Evolutionary conservation across 1,284 basidiomycete genomes (phyloP), one percentile per base, ranked within the genome.

Genomic region (Psilocybe mexicana): DNA sequence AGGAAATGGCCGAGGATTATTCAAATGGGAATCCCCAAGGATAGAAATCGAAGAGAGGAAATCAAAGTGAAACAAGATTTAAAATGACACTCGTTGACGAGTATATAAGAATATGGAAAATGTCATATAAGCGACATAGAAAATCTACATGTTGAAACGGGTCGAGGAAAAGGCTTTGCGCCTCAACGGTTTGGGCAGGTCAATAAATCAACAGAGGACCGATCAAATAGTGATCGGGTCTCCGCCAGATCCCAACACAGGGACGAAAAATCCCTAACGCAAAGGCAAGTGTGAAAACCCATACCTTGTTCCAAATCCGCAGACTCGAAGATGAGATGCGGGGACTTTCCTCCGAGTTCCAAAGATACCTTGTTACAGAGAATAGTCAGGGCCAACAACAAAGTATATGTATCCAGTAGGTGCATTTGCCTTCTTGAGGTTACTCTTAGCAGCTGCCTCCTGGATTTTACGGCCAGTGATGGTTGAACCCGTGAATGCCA

Each of bases 271-370:
- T 33, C 18, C 18, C 18, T 18, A 3, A 26, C 14, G 26, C 30
- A 49, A 11, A 43, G 5, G 36, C 43, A 42, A 42, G 24, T 7
- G 51, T 51, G 57, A 58, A 63, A 35, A 48, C 50, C 38, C 76
- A 61, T 52, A 85, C 86, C 91, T 79, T 96, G 89, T 57, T 96
- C 90, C 58, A 92, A 72, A 70, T 93, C 86, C 52, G 90, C 90
- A 54, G 89, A 90, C 69, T 92, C 87, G 66, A 93, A 93, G 60
- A 93, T 75, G 61, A 93, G 78, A 71, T 95, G 92, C 43, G 95
- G 94, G n/a, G 92, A 93, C 77, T 98, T 98, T 51, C 95, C 95
- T 52, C 95, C 95, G 33, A 98, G 86, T 75, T 98, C 96, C 61
- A 98, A 82, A 51, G 93, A 93, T 52, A 97, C 87, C 85, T 93